These are phyloP conservation scores for Circinella umbellata DNA, from an alignment of 371 early-diverging fungal species.

Conservation along the genomic window DNA sequence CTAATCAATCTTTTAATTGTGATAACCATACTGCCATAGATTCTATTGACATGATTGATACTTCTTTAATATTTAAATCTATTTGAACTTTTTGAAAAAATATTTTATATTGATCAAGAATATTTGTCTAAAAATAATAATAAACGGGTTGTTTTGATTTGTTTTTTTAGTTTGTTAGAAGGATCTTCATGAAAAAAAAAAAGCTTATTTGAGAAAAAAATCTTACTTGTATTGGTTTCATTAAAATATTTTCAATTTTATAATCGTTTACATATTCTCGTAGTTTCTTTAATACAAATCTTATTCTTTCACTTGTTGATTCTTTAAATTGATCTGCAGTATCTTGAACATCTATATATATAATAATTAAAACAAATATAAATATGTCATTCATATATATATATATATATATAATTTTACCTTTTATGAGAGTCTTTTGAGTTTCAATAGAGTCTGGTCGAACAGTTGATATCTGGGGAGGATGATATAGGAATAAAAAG, in stretches of 20 bases:
- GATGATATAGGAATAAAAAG: no score
- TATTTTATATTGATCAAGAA: slow-evolving; percentile 69
- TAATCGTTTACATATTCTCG: slow-evolving; percentile 75
- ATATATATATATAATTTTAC: slow-evolving; percentile 15
- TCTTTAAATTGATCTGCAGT: slow-evolving; percentile 59
- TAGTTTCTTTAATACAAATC: slow-evolving; percentile 59
- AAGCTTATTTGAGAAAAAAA: no score
- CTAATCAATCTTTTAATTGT: slow-evolving; percentile 18
- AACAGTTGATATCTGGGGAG: slow-evolving; percentile 32
- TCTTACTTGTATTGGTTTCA: slow-evolving; percentile 72
- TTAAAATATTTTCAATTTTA: slow-evolving; percentile 75
- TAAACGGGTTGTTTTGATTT: no score
- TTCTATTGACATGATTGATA: slow-evolving; percentile 19
- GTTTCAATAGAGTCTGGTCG: slow-evolving; percentile 23
- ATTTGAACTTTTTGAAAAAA: slow-evolving; percentile 45
- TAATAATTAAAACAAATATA: no score
- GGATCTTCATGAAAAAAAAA: no score
- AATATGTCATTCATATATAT: slow-evolving; percentile 2
- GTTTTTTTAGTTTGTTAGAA: no score
- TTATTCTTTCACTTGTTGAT: slow-evolving; percentile 56
- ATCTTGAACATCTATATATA: slow-evolving; percentile 8
- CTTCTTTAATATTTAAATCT: neutral
- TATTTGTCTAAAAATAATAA: slow-evolving; percentile 52
- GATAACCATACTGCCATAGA: slow-evolving; percentile 21
- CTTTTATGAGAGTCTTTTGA: slow-evolving; percentile 15